Evolutionary conservation across 2,329 filamentous ascomycete species (phyloP).

Genomic region (Xylaria multiplex): DNA sequence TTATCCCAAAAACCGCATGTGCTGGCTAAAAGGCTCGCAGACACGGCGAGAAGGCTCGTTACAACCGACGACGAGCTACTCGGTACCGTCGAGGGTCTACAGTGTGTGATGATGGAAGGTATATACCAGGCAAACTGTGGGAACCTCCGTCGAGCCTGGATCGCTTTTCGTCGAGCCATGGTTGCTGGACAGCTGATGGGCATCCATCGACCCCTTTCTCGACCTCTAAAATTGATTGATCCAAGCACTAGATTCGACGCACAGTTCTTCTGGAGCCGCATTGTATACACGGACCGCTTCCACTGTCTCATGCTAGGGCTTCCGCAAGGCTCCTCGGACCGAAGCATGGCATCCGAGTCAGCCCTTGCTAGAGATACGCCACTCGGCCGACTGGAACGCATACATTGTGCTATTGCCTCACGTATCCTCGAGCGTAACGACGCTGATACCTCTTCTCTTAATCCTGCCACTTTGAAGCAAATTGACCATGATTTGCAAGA

Average conservation of each 20-base stretch:
- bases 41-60: conserved; percentile 49
- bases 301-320: conserved; percentile 17
- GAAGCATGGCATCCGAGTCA: not conserved
- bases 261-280: conserved; percentile 15
- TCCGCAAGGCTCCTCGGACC: conserved; percentile 13
- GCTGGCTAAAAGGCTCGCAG: conserved; percentile 39
- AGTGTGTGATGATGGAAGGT: conserved; percentile 59
- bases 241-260: conserved; percentile 14
- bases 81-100: conserved; percentile 57
- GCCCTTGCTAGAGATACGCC: not conserved
- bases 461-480: conserved; percentile 44
- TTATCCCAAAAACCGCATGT: not conserved
- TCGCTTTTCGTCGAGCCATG: conserved; percentile 55
- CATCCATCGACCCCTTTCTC: conserved; percentile 7
- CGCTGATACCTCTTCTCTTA: conserved; percentile 29
- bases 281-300: conserved; percentile 18
- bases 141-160: conserved; percentile 56
- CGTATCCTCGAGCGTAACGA: conserved; percentile 54
- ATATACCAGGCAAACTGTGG: conserved; percentile 58
- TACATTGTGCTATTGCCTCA: conserved; percentile 31
- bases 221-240: conserved; percentile 2
- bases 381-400: conserved; percentile 8
- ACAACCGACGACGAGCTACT: conserved; percentile 58
- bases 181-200: conserved; percentile 29
- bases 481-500: conserved; percentile 51